Evolutionary conservation across 495 filamentous ascomycete species (phyloP), one percentile per base, ranked within the genome.

Genomic region (Friedmanniomyces simplex): DNA sequence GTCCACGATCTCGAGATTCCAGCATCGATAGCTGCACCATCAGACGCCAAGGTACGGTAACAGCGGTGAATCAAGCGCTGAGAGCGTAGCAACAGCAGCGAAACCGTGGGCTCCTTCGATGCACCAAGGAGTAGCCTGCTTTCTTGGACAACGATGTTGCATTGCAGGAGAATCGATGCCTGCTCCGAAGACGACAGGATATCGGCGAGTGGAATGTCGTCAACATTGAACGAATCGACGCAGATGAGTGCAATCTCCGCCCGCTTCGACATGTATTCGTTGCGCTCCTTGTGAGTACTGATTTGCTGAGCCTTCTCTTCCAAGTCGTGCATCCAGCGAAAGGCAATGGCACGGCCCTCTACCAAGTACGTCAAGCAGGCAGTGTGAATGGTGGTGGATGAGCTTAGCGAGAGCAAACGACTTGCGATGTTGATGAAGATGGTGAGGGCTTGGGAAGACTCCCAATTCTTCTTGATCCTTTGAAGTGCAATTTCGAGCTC

Each of bases 381-480:
- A 2, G 2, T 21, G 18, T 45, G 24, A 30, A 61, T 42, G 0
- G 36, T 22, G 0, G 1, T 21, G 0, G 53, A 39, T 11, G 34
- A 0, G 1, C 48, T 55, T 2, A 65, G 51, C 6, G 60, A 55
- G 1, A 65, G 54, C 22, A 66, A 14, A 21, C 60, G 45, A 22
- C 28, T 11, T 5, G 52, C 37, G 16, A 67, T 41, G 13, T 36
- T 45, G 13, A 62, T 45, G 28, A 61, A 58, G 22, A 37, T 55
- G 20, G 37, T 41, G 1, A 67, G 22, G 0, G 63, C 50, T 20
- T 58, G 32, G 36, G 50, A 56, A 7, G 58, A 54, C 26, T 67
- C 55, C 65, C 66, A 66, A 37, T 67, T 66, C 30, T 57, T 57
- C 20, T 51, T 50, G 11, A 63, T 37, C 50, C 52, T 45, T 8